Base-by-base conservation (phyloP, 495 filamentous ascomycete genomes). In the Copromyces sp. region DNA sequence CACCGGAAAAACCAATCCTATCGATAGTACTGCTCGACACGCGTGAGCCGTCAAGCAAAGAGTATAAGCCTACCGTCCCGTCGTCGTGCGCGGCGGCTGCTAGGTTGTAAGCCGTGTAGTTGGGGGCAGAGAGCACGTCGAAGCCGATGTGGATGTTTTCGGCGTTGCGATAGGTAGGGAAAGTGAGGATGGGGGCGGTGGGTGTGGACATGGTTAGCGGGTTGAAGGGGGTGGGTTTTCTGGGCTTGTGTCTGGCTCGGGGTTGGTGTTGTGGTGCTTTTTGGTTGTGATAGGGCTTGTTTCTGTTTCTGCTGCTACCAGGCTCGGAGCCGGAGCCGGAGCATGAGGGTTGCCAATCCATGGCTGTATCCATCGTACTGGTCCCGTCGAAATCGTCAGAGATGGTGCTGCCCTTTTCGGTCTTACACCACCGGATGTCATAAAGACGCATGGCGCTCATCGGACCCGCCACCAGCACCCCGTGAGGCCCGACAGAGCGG, bases 11-110 rank as follows among this genome's bases (percentile, higher is more conserved):
- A 12, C 53, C 53, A 12, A 65, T 65, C 14, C 53, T 17, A 35
- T 72, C 41, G 16, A 81, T 38, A 20, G 39, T 73, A 1, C 45
- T 70, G n/a, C 69, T 71, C 24, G 39, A 69, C n/a, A 85, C 73
- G 12, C 78, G 74, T 5, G 68, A 42, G 32, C 84, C 84, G 37
- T 76, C 79, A 9, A 71, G 71, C 35, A 82, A 76, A 14, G 83
- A 83, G 73, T 82, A 85, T 37, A 86, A 69, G n/a, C 69, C 80
- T 0, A 86, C 78, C 6, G 70, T 79, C 16, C 76, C 79, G 44
- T 83, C 81, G 69, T 82, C 82, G 40, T 86, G 83, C 1, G 83
- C 81, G 0, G 83, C 81, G 3, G 83, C 83, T 9, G 83, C 81
- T 12, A 83, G 9, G 12, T 82, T 83, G 16, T 45, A 16, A 1